Conservation (phyloP, 2,329 filamentous ascomycete species). For the Nemania sp. region DNA sequence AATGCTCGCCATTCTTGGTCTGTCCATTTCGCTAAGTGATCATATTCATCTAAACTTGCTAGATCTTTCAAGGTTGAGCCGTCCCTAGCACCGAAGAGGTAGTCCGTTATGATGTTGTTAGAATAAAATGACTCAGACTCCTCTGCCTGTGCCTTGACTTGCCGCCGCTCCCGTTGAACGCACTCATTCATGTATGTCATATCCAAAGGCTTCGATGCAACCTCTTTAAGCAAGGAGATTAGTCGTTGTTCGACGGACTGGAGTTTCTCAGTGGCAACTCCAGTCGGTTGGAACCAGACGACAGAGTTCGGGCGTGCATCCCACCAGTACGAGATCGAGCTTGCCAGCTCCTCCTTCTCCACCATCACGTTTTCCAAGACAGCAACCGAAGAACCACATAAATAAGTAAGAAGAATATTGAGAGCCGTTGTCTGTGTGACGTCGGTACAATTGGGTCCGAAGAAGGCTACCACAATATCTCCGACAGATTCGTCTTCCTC, state of each 20-base stretch:
- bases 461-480: slow-evolving; percentile 86
- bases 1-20: slow-evolving; percentile 87
- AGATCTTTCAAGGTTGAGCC: slow-evolving; percentile 79
- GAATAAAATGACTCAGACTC: slow-evolving; percentile 84
- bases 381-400: slow-evolving; percentile 93
- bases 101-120: slow-evolving; percentile 88
- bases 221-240: slow-evolving; percentile 84
- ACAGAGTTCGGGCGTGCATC: slow-evolving; percentile 84
- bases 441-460: slow-evolving; percentile 86
- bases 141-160: slow-evolving; percentile 86
- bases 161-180: slow-evolving; percentile 81
- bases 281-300: slow-evolving; percentile 86
- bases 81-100: slow-evolving; percentile 87
- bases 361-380: slow-evolving; percentile 92
- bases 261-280: slow-evolving; percentile 88
- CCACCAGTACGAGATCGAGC: slow-evolving; percentile 82
- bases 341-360: slow-evolving; percentile 91
- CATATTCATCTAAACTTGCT: slow-evolving; percentile 68
- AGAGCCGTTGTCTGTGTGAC: slow-evolving; percentile 76
- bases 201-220: slow-evolving; percentile 83
- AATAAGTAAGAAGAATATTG: slow-evolving; percentile 83
- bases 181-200: slow-evolving; percentile 93
- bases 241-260: slow-evolving; percentile 86
- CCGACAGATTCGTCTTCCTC: slow-evolving; percentile 96
- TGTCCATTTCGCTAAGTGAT: slow-evolving; percentile 80